Base-by-base conservation (phyloP, 129 eudicot species). In the Dittrichia graveolens region DNA sequence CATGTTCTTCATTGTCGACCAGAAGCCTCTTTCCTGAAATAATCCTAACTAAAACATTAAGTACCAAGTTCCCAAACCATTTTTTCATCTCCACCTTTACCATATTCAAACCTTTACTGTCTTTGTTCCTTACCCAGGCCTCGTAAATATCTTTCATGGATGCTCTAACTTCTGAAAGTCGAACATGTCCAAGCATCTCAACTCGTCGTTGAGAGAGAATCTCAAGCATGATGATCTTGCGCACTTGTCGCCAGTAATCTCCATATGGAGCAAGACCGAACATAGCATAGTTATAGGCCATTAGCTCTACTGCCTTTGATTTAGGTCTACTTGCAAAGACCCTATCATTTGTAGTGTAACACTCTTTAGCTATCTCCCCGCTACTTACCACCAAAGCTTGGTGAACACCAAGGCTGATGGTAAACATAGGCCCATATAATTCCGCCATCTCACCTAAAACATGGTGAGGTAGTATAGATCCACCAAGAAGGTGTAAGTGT, bases 281-380 rank as follows among this genome's bases (percentile, higher is more conserved):
- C 53, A 74, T 48, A 47, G 72, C 78, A 52, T 65, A 47, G 67
- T 79, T 75, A 37, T 83, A 83, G 37, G 64, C 83, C 81, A 83
- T 60, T 13, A 67, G 18, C 13, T 83, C 69, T 0, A 31, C 7
- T 13, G 61, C 75, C 7, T 16, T 3, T 3, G 72, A 4, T 14
- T 75, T 70, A 4, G 83, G 80, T 7, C 85, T 72, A 40, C 42
- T 37, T 13, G 71, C 44, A 16, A 84, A 73, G 45, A 8, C 60
- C 61, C 39, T 61, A 62, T 84, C 85, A 4, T 77, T 61, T 46
- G 47, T 61, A 0, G 67, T 53, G 3, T 44, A 69, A 10, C 80
- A 77, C 6, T 73, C 83, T 48, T 74, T 61, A 4, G 80, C 80
- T 8, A 76, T 67, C 50, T 66, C 54, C 7, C 60, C 31, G 6